Conservation (phyloP, 2,329 filamentous ascomycete genomes). For the Shiraia sp. region DNA sequence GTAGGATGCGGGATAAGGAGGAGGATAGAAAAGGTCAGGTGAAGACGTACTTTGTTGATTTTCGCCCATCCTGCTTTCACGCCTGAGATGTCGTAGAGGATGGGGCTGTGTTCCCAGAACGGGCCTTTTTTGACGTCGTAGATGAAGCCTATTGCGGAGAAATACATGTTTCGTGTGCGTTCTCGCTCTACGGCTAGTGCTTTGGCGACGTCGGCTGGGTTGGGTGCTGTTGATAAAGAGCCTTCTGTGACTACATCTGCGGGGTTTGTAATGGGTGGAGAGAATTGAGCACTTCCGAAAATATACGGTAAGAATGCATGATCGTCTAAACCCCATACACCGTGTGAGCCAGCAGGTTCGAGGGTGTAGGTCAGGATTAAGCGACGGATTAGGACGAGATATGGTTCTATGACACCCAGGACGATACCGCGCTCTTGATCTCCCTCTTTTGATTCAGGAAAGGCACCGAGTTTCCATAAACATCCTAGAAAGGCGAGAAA, state of each 20-base stretch:
- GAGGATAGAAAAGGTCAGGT: neutral
- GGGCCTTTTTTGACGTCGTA: conserved; percentile 95
- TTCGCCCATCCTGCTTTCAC: conserved; percentile 92
- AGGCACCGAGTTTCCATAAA: conserved; percentile 87
- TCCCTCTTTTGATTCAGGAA: conserved; percentile 60
- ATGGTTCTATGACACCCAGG: conserved; percentile 81
- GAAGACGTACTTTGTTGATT: conserved; percentile 68
- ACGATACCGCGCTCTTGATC: conserved; percentile 78
- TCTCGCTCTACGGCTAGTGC: conserved; percentile 46
- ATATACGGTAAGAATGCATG: conserved; percentile 94
- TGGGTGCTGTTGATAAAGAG: conserved; percentile 69
- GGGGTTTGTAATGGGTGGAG: conserved; percentile 66
- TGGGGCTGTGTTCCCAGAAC: conserved; percentile 93
- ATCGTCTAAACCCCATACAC: conserved; percentile 98
- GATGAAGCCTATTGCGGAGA: conserved; percentile 94
- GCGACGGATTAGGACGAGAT: conserved; percentile 76
- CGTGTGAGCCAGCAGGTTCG: conserved; percentile 93
- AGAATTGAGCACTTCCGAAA: conserved; percentile 89
- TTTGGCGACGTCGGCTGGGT: conserved; percentile 67
- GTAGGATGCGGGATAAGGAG: neutral
- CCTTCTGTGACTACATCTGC: conserved; percentile 73
- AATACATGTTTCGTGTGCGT: conserved; percentile 70
- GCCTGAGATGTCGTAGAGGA: conserved; percentile 91
- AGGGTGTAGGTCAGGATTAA: conserved; percentile 90
- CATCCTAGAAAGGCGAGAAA: conserved; percentile 90